Evolutionary conservation across 352 stramenopile species (phyloP), one percentile per base, ranked within the genome.

Genomic region (Pythium phragmitis): DNA sequence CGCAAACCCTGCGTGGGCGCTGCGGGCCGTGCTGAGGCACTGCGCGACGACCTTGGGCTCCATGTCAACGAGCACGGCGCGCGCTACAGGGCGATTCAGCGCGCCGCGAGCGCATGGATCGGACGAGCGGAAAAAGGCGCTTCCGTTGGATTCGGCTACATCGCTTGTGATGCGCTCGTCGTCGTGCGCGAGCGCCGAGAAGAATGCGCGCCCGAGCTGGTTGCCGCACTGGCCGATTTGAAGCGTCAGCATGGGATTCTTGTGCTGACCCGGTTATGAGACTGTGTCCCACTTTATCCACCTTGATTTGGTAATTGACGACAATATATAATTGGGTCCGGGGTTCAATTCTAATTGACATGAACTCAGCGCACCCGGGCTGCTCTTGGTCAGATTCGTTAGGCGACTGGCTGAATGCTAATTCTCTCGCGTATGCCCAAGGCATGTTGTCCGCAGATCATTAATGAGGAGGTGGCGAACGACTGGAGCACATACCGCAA

Each of bases 161-260:
- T 30, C 30, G 34, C 34, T 5, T 4, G 23, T 16, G 19, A 26
- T 6, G 14, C 43, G 46, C 5, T 62, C 34, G 9, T 70, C 58
- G 49, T 89, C 80, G 16, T 46, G 55, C 53, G 80, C 77, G 26
- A 91, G 69, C 71, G 75, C 77, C 41, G 87, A 68, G 72, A 90
- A 90, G 41, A 92, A 60, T 57, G 81, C 69, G 39, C 65, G 67
- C 3, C 81, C 81, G 26, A 92, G 67, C 62, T 92, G 84, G 68
- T 92, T 92, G 57, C 84, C 84, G 65, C 84, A 92, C 67, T 92
- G 84, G 9, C 84, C 84, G 14, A 92, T 72, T 70, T 92, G 84
- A 62, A 92, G 41, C 13, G 79, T 84, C 54, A 92, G 69, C 79
- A 92, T 90, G 42, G 7, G 6, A 2, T 42, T n/a, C 8, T 26